A percentile compares a stretch with the other conserved stretches of the same genome.
Conservation (phyloP, 805 yeast species). For the Alloascoidea africana region DNA sequence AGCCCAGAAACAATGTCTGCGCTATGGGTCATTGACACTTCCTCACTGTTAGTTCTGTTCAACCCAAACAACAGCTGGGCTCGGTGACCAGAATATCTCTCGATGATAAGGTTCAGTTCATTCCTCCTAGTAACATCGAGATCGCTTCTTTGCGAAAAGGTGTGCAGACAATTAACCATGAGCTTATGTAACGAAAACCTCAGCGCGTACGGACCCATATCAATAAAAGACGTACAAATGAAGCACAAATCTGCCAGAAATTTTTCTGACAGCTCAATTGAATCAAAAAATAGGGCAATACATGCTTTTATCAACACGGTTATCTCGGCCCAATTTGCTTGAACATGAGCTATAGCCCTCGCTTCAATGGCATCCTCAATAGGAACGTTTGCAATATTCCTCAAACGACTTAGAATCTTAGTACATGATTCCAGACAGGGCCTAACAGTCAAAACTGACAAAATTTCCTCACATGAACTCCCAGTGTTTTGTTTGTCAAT, state of each 20-base stretch:
- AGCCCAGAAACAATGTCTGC: no score
- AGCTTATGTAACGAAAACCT: constrained; percentile 47
- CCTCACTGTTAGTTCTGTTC: constrained; percentile 34
- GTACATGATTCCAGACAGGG: constrained; percentile 69
- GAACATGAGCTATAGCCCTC: constrained; percentile 27
- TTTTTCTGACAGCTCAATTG: constrained; percentile 14
- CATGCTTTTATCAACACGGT: constrained; percentile 49
- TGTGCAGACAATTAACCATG: constrained; percentile 51
- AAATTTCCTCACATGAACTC: constrained; percentile 37
- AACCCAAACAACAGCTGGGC: constrained; percentile 57
- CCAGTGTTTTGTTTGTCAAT: constrained; percentile 47
- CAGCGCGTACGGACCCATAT: constrained; percentile 35
- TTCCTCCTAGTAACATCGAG: constrained; percentile 24
- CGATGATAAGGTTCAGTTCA: constrained; percentile 27
- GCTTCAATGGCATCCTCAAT: constrained; percentile 18
- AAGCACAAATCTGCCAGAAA: constrained; percentile 55
- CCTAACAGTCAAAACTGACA: constrained; percentile 42
- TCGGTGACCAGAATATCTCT: constrained; percentile 35
- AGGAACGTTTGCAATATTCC: constrained; percentile 35
- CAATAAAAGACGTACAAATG: constrained; percentile 42
- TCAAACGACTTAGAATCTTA: constrained; percentile 39
- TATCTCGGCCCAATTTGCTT: constrained; percentile 52
- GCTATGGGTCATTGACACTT: constrained; percentile 27
- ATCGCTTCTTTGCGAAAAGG: constrained; percentile 42
- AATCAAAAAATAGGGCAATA: constrained; percentile 57